Percentiles rank a stretch among this genome's conserved stretches.
phyloP scores from a whole-genome alignment of 768 basidiomycete genomes.

The Grammothele lineata region DNA sequence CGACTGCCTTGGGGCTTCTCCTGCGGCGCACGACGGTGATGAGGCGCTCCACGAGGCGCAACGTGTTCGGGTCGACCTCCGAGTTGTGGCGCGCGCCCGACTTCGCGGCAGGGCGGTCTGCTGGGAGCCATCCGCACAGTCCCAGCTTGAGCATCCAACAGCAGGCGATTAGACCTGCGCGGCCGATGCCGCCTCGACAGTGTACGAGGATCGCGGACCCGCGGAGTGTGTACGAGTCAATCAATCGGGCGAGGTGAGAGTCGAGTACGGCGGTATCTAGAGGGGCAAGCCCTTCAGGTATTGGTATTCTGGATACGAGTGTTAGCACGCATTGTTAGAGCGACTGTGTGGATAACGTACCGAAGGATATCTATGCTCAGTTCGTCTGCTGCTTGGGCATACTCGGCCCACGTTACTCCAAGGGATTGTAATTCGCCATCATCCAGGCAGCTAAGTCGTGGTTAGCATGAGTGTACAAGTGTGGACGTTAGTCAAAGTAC shows the following conservation, averaged over 20 bases:
- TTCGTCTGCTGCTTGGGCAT: constrained; percentile 53
- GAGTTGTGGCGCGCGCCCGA: too few relatives aligned
- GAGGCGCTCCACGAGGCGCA: constrained; percentile 67
- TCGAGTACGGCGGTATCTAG: constrained; percentile 55
- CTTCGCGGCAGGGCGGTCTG: too few relatives aligned
- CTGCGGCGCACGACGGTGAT: constrained; percentile 71
- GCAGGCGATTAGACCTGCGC: constrained; percentile 88
- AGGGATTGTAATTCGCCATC: constrained; percentile 80
- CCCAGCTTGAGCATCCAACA: constrained; percentile 93
- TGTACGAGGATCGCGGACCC: constrained; percentile 78
- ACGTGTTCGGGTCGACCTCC: constrained; percentile 26
- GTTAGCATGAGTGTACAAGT: neutral
- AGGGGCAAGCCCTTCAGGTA: constrained; percentile 87
- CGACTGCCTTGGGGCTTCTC: constrained; percentile 86
- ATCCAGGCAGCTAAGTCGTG: constrained; percentile 65
- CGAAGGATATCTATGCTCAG: constrained; percentile 79
- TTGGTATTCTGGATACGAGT: constrained; percentile 61
- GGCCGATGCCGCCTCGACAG: constrained; percentile 91
- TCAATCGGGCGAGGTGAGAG: constrained; percentile 57
- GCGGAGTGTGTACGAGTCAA: constrained; percentile 65
- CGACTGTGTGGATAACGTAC: constrained; percentile 31
- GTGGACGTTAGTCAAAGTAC: neutral
- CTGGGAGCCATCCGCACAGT: constrained; percentile 72
- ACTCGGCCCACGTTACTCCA: constrained; percentile 84
- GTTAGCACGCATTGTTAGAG: neutral